Evolutionary conservation across 306 rosid genomes (phyloP).

Genomic region (Trichosanthes cucumerina): DNA sequence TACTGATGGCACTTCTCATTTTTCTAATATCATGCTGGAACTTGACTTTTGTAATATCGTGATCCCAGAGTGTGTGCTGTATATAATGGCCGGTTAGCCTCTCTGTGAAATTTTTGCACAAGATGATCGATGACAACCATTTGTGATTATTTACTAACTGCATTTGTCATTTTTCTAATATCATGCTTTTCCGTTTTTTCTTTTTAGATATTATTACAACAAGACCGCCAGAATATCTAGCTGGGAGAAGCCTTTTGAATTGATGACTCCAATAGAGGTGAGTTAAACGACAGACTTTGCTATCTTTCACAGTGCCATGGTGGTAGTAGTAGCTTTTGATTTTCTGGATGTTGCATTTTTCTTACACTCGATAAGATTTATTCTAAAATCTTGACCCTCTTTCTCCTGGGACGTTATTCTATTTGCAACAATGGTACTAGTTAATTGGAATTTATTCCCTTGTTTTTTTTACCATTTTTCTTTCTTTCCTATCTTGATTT

Average conservation of each 20-base stretch:
- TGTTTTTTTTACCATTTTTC: not conserved
- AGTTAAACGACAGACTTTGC: constrained; percentile 29
- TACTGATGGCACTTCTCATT: constrained; percentile 8
- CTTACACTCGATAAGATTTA: not conserved
- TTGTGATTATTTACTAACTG: constrained; percentile 7
- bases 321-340: not conserved
- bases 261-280: constrained; percentile 90
- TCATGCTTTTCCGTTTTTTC: constrained; percentile 1
- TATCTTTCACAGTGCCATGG: not conserved
- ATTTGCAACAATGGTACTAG: not conserved
- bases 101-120: not conserved
- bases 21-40: not conserved
- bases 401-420: not conserved
- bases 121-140: not conserved
- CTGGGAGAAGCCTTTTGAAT: constrained; percentile 89
- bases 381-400: not conserved
- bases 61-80: not conserved
- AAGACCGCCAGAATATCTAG: constrained; percentile 66
- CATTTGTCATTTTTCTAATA: constrained; percentile 2
- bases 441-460: not conserved
- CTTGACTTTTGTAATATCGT: not conserved
- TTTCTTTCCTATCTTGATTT: not conserved
- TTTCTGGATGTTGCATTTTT: not conserved
- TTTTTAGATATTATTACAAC: constrained; percentile 78
- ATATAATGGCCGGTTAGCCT: not conserved